Conservation (phyloP, 257 asterid genomes). For the Solanum rostratum region DNA sequence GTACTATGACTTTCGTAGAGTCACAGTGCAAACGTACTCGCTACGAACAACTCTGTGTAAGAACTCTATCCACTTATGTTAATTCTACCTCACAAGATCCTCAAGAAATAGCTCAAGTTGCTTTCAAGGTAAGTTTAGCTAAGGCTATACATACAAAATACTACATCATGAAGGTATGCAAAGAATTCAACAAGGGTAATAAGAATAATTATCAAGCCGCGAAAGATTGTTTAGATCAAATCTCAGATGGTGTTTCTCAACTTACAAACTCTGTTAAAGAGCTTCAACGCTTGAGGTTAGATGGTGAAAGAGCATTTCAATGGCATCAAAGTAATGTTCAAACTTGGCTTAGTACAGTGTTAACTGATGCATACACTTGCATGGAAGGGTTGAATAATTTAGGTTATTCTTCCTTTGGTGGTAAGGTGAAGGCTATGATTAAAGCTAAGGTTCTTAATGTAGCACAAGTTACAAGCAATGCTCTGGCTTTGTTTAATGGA, state of each 20-base stretch:
- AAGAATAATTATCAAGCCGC: slow-evolving; percentile 21
- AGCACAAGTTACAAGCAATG: slow-evolving; percentile 43
- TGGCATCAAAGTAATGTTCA: slow-evolving; percentile 55
- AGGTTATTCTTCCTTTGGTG: slow-evolving; percentile 27
- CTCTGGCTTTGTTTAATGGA: slow-evolving; percentile 41
- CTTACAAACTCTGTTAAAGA: slow-evolving; percentile 41
- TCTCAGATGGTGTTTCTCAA: slow-evolving; percentile 45
- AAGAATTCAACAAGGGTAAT: slow-evolving; percentile 23
- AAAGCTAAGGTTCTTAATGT: slow-evolving; percentile 48
- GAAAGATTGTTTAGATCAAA: slow-evolving; percentile 51
- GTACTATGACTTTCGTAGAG: slow-evolving; percentile 13
- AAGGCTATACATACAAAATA: slow-evolving; percentile 31
- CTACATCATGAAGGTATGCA: slow-evolving; percentile 34
- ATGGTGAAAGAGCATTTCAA: slow-evolving; percentile 17
- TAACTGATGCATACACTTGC: slow-evolving; percentile 38
- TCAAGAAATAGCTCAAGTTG: slow-evolving; percentile 34
- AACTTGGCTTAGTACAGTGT: slow-evolving; percentile 51
- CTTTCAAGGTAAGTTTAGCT: slow-evolving; percentile 37
- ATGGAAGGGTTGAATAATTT: slow-evolving; percentile 35
- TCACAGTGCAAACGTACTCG: slow-evolving; percentile 36
- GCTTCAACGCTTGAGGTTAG: slow-evolving; percentile 21
- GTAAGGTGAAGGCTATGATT: slow-evolving; percentile 28
- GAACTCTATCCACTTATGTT: slow-evolving; percentile 18
- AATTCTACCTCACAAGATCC: slow-evolving; percentile 19
- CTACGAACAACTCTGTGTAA: slow-evolving; percentile 26